Conservation (phyloP, 805 yeast species). For the Schwanniomyces sp. region DNA sequence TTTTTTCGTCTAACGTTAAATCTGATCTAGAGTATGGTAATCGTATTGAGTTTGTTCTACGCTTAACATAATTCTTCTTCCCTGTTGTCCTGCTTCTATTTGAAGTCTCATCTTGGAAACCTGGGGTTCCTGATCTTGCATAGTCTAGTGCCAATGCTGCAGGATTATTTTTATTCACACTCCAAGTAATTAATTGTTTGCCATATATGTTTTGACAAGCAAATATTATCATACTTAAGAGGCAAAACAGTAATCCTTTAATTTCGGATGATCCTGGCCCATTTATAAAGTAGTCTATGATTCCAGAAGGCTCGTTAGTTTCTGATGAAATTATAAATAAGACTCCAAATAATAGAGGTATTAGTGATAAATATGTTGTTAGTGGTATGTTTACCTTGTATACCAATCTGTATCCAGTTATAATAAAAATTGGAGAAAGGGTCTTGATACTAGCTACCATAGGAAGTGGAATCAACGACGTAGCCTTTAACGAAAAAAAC, state of each 20-base stretch:
- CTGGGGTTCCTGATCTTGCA: conserved; percentile 17
- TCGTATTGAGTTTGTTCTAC: conserved; percentile 16
- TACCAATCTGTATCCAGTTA: conserved; percentile 51
- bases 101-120: not conserved
- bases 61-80: conserved; percentile 14
- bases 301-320: conserved; percentile 1
- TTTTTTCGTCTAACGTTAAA: conserved; percentile 26
- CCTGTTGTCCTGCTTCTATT: not conserved
- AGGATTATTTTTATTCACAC: conserved; percentile 24
- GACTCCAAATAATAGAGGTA: conserved; percentile 56
- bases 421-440: conserved; percentile 61
- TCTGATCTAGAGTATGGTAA: conserved; percentile 38
- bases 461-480: conserved; percentile 63
- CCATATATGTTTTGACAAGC: conserved; percentile 87
- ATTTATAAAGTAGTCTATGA: conserved; percentile 9
- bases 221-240: conserved; percentile 68
- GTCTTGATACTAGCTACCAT: conserved; percentile 73
- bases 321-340: conserved; percentile 42
- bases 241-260: conserved; percentile 67
- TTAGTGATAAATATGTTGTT: conserved; percentile 50
- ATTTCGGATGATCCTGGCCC: conserved; percentile 33
- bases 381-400: conserved; percentile 52
- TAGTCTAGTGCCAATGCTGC: conserved; percentile 24
- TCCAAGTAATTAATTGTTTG: conserved; percentile 71
- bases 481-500: conserved; percentile 61